Conservation (phyloP, 768 basidiomycete genomes). For the Trametes villosa region DNA sequence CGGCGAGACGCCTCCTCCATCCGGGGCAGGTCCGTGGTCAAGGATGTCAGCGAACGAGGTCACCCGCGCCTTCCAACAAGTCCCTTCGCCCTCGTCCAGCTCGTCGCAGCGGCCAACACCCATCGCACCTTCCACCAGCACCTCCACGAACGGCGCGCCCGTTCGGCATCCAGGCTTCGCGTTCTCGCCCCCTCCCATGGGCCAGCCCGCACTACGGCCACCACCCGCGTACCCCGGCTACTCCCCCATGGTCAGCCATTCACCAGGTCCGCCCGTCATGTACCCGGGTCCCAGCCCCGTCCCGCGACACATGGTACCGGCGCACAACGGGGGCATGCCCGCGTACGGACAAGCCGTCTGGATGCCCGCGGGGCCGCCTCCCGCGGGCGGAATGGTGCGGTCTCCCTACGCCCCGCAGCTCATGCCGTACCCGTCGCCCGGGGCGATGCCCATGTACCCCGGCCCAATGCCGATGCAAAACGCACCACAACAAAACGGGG, state of each 20-base stretch:
- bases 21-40: slow-evolving; percentile 57
- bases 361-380: slow-evolving; percentile 57
- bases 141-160: slow-evolving; percentile 20
- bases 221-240: slow-evolving; percentile 61
- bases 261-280: slow-evolving; percentile 68
- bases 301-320: slow-evolving; percentile 59
- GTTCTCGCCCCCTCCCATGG: slow-evolving; percentile 41
- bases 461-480: slow-evolving; percentile 50
- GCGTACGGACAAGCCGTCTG: slow-evolving; percentile 68
- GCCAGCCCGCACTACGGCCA: slow-evolving; percentile 55
- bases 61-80: slow-evolving; percentile 85
- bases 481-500: slow-evolving; percentile 43
- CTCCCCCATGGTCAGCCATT: slow-evolving; percentile 74
- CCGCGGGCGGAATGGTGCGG: slow-evolving; percentile 56
- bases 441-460: slow-evolving; percentile 53
- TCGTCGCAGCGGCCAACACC: slow-evolving; percentile 47
- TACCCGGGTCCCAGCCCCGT: slow-evolving; percentile 71
- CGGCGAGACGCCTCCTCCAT: slow-evolving; percentile 77
- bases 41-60: slow-evolving; percentile 84
- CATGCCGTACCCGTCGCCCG: slow-evolving; percentile 66
- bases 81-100: slow-evolving; percentile 63
- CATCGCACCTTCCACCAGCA: slow-evolving; percentile 12
- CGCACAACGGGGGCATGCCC: slow-evolving; percentile 66
- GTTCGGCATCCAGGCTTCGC: slow-evolving; percentile 24
- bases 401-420: slow-evolving; percentile 70